A percentile compares a stretch with the other conserved stretches of the same genome.
Conservation (phyloP, 495 filamentous ascomycete species). For the Xylaria longipes region DNA sequence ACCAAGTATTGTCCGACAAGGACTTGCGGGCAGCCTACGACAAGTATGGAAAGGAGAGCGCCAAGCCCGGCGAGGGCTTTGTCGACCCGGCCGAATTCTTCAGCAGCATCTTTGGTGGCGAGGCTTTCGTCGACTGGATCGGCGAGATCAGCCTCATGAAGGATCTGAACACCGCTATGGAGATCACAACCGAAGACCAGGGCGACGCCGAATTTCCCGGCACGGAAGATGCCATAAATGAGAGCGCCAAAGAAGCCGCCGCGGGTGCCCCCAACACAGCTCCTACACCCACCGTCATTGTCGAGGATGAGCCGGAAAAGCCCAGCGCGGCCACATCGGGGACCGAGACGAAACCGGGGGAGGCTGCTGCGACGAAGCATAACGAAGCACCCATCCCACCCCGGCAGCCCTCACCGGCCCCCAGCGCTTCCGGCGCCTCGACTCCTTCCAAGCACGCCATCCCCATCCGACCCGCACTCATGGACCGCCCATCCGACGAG, state of each 20-base stretch:
- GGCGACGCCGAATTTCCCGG: slow-evolving; percentile 61
- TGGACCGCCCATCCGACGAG: slow-evolving; percentile 89
- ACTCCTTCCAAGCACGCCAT: slow-evolving; percentile 54
- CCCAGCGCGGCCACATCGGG: slow-evolving; percentile 8
- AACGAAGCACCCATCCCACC: slow-evolving; percentile 38
- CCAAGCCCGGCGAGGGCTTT: slow-evolving; percentile 87
- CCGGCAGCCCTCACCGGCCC: slow-evolving; percentile 42
- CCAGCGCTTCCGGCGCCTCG: slow-evolving; percentile 63
- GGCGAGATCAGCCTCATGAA: slow-evolving; percentile 94
- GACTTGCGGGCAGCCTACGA: slow-evolving; percentile 92
- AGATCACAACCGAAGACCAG: slow-evolving; percentile 79
- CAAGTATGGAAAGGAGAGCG: slow-evolving; percentile 92
- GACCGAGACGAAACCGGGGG: slow-evolving; percentile 16
- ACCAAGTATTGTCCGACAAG: slow-evolving; percentile 91
- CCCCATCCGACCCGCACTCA: slow-evolving; percentile 81
- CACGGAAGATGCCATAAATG: slow-evolving; percentile 53
- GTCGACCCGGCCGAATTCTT: slow-evolving; percentile 98
- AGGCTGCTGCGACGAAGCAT: slow-evolving; percentile 30
- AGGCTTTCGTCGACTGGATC: slow-evolving; percentile 91
- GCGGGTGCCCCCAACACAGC: slow-evolving; percentile 32
- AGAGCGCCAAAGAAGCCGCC: slow-evolving; percentile 51
- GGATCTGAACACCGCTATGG: slow-evolving; percentile 87
- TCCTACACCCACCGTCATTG: slow-evolving; percentile 47
- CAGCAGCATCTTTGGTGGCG: slow-evolving; percentile 96
- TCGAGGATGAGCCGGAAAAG: slow-evolving; percentile 50